A percentile compares a stretch with the other conserved stretches of the same genome.
phyloP scores from a whole-genome alignment of 78 protist genomes.

The Bodo saltans region DNA sequence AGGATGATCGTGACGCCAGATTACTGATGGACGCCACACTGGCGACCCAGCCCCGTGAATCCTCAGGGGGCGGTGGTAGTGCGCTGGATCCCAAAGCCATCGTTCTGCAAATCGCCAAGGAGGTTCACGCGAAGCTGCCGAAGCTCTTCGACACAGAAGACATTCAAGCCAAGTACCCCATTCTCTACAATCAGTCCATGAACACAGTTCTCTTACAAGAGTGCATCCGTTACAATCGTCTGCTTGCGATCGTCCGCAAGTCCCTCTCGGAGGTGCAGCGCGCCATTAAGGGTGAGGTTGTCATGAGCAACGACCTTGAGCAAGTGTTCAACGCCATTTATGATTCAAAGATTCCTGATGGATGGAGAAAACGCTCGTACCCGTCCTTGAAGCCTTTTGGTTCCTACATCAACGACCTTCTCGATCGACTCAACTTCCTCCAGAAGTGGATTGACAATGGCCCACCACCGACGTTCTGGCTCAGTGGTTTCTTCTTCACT shows the following conservation, averaged over 20 bases:
- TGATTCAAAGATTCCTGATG: constrained; percentile 29
- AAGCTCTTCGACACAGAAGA: constrained; percentile 36
- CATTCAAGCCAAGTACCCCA: constrained; percentile 54
- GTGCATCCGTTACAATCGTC: constrained; percentile 52
- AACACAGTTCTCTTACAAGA: constrained; percentile 75
- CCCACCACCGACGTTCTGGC: constrained; percentile 63
- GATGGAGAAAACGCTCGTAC: constrained; percentile 47
- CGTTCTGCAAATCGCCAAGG: constrained; percentile 23
- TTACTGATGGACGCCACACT: constrained; percentile 26
- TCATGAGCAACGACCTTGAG: constrained; percentile 64
- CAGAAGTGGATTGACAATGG: constrained; percentile 57
- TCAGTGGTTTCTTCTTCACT: constrained; percentile 84
- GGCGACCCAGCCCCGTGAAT: constrained; percentile 7
- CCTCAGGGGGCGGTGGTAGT: constrained; percentile 20
- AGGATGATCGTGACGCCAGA: constrained; percentile 41
- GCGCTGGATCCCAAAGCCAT: neutral
- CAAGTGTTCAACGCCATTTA: constrained; percentile 12
- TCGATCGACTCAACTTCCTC: constrained; percentile 43
- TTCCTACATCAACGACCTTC: constrained; percentile 47
- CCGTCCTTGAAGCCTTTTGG: constrained; percentile 62
- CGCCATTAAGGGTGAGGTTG: constrained; percentile 68
- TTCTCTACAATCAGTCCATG: constrained; percentile 55
- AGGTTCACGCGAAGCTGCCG: constrained; percentile 51
- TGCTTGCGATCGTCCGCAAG: constrained; percentile 14
- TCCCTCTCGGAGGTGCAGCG: constrained; percentile 35